Evolutionary conservation across 106 monocot genomes (phyloP), one percentile per base, ranked within the genome.

Genomic region (Dioscorea zingiberensis): DNA sequence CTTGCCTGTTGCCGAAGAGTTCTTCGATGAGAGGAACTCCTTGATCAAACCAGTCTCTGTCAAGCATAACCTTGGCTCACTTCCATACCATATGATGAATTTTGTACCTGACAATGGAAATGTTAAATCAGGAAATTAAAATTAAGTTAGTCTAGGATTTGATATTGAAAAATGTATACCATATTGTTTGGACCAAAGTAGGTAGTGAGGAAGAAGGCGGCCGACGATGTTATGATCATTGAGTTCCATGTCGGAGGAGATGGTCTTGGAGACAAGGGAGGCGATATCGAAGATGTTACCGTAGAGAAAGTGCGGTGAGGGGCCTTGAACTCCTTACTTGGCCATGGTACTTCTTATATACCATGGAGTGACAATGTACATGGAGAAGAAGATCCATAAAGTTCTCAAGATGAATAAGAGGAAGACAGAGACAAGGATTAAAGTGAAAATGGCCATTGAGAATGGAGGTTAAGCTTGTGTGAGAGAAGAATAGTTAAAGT

Each of bases 21-120:
- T 75, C 44, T 86, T 98, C 0, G 88, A 81, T 0, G 97, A 92
- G 25, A 98, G 71, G 25, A 98, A 67, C 76, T 98, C 97, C 67
- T 86, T 88, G 25, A 98, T 87, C 82, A 86, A 54, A 28, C 88
- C 97, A 0, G 76, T 84, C 27, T 98, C 97, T 3, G 84, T 84
- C 60, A 98, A 44, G 73, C 97, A 98, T 65, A 98, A 64, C 77
- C 97, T 58, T 54, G 97, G 92, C 84, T 98, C 97, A 69, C 85
- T 92, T 15, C 92, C 91, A 49, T 86, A 88, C 86, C 88, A 89
- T 62, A 79, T 86, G n/a, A 92, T 47, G 74, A 98, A 98, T 51
- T 75, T 78, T 67, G 83, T 87, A 5, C 94, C 94, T 94, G n/a
- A n/a, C n/a, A 54, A n/a, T n/a, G n/a, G n/a, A n/a, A n/a, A n/a